Base-by-base conservation (phyloP, 768 basidiomycete genomes). In the Lepiota subincarnata region DNA sequence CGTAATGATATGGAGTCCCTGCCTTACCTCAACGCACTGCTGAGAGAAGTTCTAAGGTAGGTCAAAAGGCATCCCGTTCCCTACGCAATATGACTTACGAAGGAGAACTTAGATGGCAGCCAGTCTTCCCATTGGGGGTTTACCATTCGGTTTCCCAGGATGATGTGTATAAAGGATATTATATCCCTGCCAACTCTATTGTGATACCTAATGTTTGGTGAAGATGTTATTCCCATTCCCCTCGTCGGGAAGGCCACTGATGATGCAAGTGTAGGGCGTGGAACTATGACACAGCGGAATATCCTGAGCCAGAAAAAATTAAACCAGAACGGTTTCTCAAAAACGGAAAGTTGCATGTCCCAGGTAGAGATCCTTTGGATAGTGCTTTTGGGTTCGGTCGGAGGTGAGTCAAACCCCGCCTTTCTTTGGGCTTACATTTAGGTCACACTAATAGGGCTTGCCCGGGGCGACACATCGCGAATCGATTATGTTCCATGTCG, bases 401-500 rank as follows among this genome's bases (percentile, higher is more conserved):
- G 7, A n/a, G 49, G 49, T 31, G 24, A 47, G 12, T n/a, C 12
- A 3, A 16, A 6, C 13, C 6, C 11, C 24, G 1, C 10, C 20
- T 28, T 24, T 13, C 7, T 28, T n/a, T 7, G n/a, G 2, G 8
- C 4, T 10, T 13, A 14, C 4, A 16, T 24, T 6, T 6, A 28
- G 26, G 7, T 31, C 2, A 50, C 39, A 22, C 8, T 34, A 3
- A 31, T 8, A 63, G 61, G 13, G 62, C 65, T 24, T 64, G 61
- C 47, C 68, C 64, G 1, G 70, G 71, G 1, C 50, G 48, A 24
- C 44, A 55, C 7, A 50, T 57, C 6, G 58, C 57, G 58, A 59
- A 37, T 52, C 53, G 2, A 59, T 56, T 2, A 19, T 57, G 7
- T 59, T 59, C 26, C 53, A 52, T 13, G 51, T 56, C 43, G 51